Evolutionary conservation across 1,139 yeast genomes (phyloP), one percentile per base, ranked within the genome.

Genomic region (Hyphopichia burtonii): DNA sequence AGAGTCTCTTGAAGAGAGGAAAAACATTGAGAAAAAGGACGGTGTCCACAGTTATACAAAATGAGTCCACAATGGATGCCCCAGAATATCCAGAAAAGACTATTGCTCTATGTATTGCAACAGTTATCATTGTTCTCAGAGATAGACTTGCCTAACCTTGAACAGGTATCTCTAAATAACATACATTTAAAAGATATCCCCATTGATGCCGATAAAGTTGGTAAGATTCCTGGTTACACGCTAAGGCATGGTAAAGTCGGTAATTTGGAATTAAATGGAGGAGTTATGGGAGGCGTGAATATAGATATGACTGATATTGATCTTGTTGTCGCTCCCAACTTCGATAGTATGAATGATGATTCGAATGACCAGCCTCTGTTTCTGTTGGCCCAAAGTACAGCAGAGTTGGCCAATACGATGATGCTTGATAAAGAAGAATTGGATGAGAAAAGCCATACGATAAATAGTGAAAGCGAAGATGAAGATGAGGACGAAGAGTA

Each of bases 81-180:
- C 10, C 91, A 84, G 58, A 85, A 83, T 58, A 74, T 90, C 37
- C 96, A 89, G 57, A 86, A 86, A 63, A 71, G 96, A 54, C 78
- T 90, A 38, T 76, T 90, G 40, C 77, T 86, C 40, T 89, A 88
- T 62, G 81, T 89, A 4, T 74, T 90, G 18, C 89, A 86, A 56
- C 94, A 88, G 59, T 76, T 90, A 34, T 82, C 91, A n/a, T 65
- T 90, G 34, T 87, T 90, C 58, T 84, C 96, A 2, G 88, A 86
- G 55, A 76, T 89, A 22, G 94, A 89, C 58, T 68, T 87, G 28
- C 86, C 90, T 15, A 86, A 89, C 56, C 64, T 90, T 43, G 94
- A 88, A 47, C 74, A 73, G 56, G 91, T 90, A 1, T 83, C 94
- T 6, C 63, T 87, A 34, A 62, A 77, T 76, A 59, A 71, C 50